Evolutionary conservation across 768 basidiomycete genomes (phyloP).

Genomic region (Floccularia luteovirens): DNA sequence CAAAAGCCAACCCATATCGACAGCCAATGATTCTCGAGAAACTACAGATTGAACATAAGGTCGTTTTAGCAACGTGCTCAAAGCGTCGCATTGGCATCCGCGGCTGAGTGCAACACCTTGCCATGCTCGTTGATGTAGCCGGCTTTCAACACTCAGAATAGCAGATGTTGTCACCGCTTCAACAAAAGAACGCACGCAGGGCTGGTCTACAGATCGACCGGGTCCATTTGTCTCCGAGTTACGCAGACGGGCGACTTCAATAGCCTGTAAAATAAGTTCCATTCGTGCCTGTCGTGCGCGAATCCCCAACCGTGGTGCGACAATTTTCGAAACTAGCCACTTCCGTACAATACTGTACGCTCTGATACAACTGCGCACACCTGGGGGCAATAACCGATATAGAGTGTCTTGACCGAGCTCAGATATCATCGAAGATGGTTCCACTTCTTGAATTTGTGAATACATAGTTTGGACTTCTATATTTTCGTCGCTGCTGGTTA

Average conservation of each 20-base stretch:
- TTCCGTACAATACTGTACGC: conserved; percentile 72
- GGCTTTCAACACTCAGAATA: conserved; percentile 69
- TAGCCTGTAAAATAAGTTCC: conserved; percentile 61
- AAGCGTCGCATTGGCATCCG: conserved; percentile 53
- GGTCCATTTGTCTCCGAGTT: conserved; percentile 35
- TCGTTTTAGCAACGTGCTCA: conserved; percentile 46
- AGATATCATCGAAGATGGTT: conserved; percentile 64
- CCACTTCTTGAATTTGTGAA: conserved; percentile 62
- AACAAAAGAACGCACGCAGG: conserved; percentile 72
- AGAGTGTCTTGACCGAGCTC: conserved; percentile 64
- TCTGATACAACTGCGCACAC: conserved; percentile 68
- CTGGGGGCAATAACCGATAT: conserved; percentile 69
- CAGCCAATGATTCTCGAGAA: conserved; percentile 46
- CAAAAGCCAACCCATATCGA: conserved; percentile 78
- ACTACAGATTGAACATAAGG: conserved; percentile 35
- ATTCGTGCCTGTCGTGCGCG: conserved; percentile 62
- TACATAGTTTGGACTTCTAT: conserved; percentile 79
- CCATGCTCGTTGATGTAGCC: conserved; percentile 77
- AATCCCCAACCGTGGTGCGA: conserved; percentile 55
- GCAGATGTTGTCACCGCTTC: conserved; percentile 75
- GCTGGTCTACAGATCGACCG: conserved; percentile 39
- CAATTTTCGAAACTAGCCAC: conserved; percentile 69
- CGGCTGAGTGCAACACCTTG: conserved; percentile 59
- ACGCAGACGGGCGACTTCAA: conserved; percentile 67
- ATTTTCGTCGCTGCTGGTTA: conserved; percentile 43